phyloP scores from a whole-genome alignment of 1,284 basidiomycete species.

The Trametes sp. region DNA sequence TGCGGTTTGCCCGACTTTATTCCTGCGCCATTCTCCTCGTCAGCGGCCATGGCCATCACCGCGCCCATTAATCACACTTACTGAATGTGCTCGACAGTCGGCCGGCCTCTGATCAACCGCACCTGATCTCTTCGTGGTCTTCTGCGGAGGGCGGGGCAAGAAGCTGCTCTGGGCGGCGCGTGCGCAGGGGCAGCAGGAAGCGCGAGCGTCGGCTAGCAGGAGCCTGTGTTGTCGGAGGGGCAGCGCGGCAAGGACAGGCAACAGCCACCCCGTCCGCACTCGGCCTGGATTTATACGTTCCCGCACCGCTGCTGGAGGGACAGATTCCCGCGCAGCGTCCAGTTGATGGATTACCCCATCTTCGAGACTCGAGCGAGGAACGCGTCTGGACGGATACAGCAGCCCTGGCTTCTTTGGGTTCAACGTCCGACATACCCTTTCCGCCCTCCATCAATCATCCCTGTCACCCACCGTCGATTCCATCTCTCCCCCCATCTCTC shows the following conservation, averaged over 20 bases:
- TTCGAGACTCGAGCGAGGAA: constrained; percentile 26
- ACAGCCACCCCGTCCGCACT: background rate
- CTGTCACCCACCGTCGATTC: constrained; percentile 40
- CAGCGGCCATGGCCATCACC: constrained; percentile 6
- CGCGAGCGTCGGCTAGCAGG: constrained; percentile 11
- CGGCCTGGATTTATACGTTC: constrained; percentile 22
- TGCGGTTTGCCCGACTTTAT: constrained; percentile 20
- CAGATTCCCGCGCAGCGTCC: constrained; percentile 16
- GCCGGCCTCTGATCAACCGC: constrained; percentile 12
- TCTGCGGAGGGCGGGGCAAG: constrained; percentile 12
- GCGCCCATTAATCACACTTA: constrained; percentile 28
- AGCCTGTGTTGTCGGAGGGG: background rate
- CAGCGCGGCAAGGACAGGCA: background rate
- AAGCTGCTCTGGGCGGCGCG: constrained; percentile 10
- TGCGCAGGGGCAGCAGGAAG: constrained; percentile 16
- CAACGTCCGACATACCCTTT: constrained; percentile 34
- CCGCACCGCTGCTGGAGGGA: background rate
- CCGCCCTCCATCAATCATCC: constrained; percentile 39
- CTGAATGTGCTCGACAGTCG: constrained; percentile 5
- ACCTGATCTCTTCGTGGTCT: background rate
- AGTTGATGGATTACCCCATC: constrained; percentile 27
- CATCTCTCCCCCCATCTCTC: constrained; percentile 36
- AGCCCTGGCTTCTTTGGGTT: constrained; percentile 24
- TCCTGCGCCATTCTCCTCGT: constrained; percentile 20
- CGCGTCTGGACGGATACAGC: constrained; percentile 19